Evolutionary conservation across 352 stramenopile species (phyloP).

Genomic region (Phytophthora citrophthora): DNA sequence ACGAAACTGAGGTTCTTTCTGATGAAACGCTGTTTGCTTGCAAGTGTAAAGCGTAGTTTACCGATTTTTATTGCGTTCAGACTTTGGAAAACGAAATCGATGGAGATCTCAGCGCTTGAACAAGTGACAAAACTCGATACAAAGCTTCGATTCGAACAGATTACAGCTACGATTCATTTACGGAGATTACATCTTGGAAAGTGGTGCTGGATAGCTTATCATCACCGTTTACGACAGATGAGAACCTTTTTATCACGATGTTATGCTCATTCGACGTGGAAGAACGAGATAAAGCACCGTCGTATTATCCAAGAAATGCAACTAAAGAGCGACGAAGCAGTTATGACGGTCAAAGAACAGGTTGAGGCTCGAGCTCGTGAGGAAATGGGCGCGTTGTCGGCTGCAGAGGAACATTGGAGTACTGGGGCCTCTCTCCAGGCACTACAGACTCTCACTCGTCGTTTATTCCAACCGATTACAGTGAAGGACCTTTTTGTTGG

Average conservation of each 20-base stretch:
- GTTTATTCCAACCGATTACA: constrained; percentile 38
- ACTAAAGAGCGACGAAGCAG: constrained; percentile 11
- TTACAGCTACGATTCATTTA: constrained; percentile 14
- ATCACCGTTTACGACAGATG: constrained; percentile 35
- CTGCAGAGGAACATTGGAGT: constrained; percentile 34
- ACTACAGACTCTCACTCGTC: constrained; percentile 58
- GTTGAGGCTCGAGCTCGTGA: constrained; percentile 14
- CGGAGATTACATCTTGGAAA: constrained; percentile 36
- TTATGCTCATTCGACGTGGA: constrained; percentile 18
- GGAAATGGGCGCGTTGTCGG: constrained; percentile 18
- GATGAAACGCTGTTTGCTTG: constrained; percentile 26
- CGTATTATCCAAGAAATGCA: constrained; percentile 21
- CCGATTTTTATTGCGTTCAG: constrained; percentile 26
- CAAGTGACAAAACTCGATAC: constrained; percentile 13
- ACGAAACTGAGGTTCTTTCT: constrained; percentile 28
- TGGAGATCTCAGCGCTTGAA: constrained; percentile 15
- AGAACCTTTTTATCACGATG: constrained; percentile 43
- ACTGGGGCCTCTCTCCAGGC: constrained; percentile 32
- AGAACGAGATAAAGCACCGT: constrained; percentile 8
- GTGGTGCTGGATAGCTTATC: constrained; percentile 65
- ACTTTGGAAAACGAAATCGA: constrained; percentile 26
- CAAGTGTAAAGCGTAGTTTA: background rate
- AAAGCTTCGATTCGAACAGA: constrained; percentile 24
- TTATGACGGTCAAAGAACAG: constrained; percentile 16
- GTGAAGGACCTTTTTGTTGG: constrained; percentile 54